Evolutionary conservation across 345 rosid species (phyloP).

Genomic region (Xanthoceras sorbifolium): DNA sequence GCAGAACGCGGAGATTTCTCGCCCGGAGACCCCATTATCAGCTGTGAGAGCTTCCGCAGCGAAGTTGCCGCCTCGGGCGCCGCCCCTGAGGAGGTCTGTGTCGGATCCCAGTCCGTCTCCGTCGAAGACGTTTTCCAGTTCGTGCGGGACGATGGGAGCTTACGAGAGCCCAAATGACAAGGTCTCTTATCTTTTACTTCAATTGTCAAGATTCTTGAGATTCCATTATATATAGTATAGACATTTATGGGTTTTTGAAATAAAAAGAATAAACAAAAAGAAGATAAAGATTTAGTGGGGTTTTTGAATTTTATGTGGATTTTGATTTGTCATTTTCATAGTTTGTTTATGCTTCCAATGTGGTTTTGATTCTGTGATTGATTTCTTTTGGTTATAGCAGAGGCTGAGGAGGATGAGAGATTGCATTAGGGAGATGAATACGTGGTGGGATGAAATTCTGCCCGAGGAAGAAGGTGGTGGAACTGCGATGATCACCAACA

Average conservation of each 20-base stretch:
- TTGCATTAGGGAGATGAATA: conserved; percentile 40
- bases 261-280: too few relatives aligned
- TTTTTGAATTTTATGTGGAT: too few relatives aligned
- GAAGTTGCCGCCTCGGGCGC: conserved; percentile 34
- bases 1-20: conserved; percentile 17
- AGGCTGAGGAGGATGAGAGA: conserved; percentile 39
- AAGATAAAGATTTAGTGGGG: too few relatives aligned
- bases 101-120: conserved; percentile 37
- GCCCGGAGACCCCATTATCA: neutral
- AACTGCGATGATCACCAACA: neutral
- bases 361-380: neutral
- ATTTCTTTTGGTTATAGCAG: conserved; percentile 21
- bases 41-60: conserved; percentile 14
- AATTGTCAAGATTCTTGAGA: neutral
- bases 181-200: conserved; percentile 20
- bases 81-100: conserved; percentile 27
- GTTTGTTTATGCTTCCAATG: neutral
- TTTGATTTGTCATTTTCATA: neutral
- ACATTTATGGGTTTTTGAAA: too few relatives aligned
- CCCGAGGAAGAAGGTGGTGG: conserved; percentile 22
- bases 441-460: conserved; percentile 32
- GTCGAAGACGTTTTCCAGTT: conserved; percentile 23
- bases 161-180: conserved; percentile 30
- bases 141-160: conserved; percentile 12
- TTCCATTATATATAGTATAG: neutral